Evolutionary conservation across 352 stramenopile species (phyloP), one percentile per base, ranked within the genome.

Genomic region (Globisporangium recalcitrans): DNA sequence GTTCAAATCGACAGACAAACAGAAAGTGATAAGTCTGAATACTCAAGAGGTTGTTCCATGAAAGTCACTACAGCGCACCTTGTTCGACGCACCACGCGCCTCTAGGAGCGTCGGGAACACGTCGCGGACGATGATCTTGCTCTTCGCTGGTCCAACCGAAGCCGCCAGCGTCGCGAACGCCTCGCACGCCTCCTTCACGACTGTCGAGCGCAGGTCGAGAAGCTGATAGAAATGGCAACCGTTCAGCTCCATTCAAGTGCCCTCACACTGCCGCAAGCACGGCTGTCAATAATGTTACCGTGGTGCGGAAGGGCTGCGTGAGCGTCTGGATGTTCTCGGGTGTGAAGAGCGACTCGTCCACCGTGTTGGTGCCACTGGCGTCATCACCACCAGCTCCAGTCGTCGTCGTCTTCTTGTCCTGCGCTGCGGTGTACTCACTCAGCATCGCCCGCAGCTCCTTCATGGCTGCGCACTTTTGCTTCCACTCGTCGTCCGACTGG

Each of bases 51-150:
- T n/a, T n/a, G n/a, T n/a, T n/a, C n/a, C n/a, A n/a, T n/a, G n/a
- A n/a, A n/a, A n/a, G n/a, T n/a, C 29, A 5, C 4, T 1, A 4
- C 10, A 57, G 55, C 22, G 49, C 7, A 85, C 79, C 72, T 86
- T 89, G 57, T 84, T 87, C 1, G 74, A 79, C 7, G 67, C 58
- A 26, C 80, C 80, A 24, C 80, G 60, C 11, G 72, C 76, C 16
- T 85, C 76, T 29, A 87, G 52, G 38, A 90, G 70, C 68, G 78
- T 78, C 6, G 80, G 80, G 36, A 90, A 85, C 38, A 90, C 51
- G 62, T 90, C 76, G 3, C 80, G 72, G 36, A 87, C 60, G 24
- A 90, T 65, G 13, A 80, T 77, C 24, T 83, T 85, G 67, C 74
- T 80, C 55, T 72, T 74, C 19, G 62, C 52, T 0, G 73, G 60